Conservation (phyloP, 2,329 filamentous ascomycete species). For the Xylaria sp. region DNA sequence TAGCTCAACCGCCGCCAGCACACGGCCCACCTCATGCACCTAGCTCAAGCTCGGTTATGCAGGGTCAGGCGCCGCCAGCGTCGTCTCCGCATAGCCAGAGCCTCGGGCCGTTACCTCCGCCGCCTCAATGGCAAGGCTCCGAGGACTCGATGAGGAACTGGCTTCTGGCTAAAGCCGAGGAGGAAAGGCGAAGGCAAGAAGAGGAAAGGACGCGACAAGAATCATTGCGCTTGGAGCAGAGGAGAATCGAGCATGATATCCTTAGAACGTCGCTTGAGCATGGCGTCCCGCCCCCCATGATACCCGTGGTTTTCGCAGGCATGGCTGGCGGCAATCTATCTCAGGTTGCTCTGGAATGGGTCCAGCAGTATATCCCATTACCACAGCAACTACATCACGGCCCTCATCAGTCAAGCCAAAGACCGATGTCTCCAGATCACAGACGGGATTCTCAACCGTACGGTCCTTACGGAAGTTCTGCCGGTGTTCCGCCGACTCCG, state of each 20-base stretch:
- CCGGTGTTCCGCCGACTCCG: slow-evolving; percentile 40
- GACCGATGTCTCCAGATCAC: slow-evolving; percentile 49
- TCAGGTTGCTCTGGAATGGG: slow-evolving; percentile 59
- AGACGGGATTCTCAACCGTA: slow-evolving; percentile 47
- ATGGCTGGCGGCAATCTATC: slow-evolving; percentile 60
- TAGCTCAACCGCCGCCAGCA: slow-evolving; percentile 40
- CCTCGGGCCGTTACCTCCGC: slow-evolving; percentile 55
- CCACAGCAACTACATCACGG: slow-evolving; percentile 45
- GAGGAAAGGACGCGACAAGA: slow-evolving; percentile 66
- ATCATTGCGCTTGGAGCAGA: slow-evolving; percentile 62
- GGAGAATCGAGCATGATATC: slow-evolving; percentile 68
- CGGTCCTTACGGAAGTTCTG: slow-evolving; percentile 38
- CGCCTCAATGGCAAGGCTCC: slow-evolving; percentile 59
- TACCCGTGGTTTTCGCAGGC: slow-evolving; percentile 69
- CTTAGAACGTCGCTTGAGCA: slow-evolving; percentile 61
- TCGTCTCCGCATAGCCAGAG: slow-evolving; percentile 38
- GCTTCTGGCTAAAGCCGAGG: slow-evolving; percentile 66
- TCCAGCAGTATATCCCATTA: slow-evolving; percentile 56
- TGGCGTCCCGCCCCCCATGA: slow-evolving; percentile 67
- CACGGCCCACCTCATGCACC: slow-evolving; percentile 29
- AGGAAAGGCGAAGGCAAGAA: slow-evolving; percentile 68
- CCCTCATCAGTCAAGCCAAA: slow-evolving; percentile 48
- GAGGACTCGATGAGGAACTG: slow-evolving; percentile 69
- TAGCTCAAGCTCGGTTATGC: slow-evolving; percentile 28
- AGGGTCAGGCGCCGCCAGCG: slow-evolving; percentile 30